Conservation (phyloP, 257 asterid genomes). For the Rehmannia glutinosa region DNA sequence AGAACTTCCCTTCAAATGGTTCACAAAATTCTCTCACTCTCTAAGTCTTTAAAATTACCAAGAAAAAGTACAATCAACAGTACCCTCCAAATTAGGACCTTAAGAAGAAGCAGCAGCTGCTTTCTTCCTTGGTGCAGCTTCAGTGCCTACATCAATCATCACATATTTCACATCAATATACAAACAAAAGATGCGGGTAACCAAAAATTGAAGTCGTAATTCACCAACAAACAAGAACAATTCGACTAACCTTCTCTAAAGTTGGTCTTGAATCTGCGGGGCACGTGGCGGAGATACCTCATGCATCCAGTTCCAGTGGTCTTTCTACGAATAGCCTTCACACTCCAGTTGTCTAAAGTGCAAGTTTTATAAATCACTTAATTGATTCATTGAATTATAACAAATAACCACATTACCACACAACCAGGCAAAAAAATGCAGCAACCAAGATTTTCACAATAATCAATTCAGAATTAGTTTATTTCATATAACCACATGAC, state of each 20-base stretch:
- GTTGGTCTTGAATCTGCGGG: slow-evolving; percentile 73
- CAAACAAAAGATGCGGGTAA: background rate
- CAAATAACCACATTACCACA: background rate
- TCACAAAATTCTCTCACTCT: slow-evolving; percentile 29
- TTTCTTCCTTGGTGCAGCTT: slow-evolving; percentile 97
- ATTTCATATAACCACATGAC: too few species aligned
- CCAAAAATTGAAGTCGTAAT: background rate
- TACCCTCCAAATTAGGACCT: slow-evolving; percentile 20
- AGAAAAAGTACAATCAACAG: slow-evolving; percentile 22
- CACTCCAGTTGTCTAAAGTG: slow-evolving; percentile 64
- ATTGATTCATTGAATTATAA: background rate
- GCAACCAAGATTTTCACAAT: background rate
- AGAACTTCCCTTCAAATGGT: slow-evolving; percentile 12
- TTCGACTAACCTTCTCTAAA: slow-evolving; percentile 58
- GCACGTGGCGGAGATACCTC: slow-evolving; percentile 71
- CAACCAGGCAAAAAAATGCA: background rate
- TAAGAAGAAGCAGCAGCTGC: slow-evolving; percentile 58
- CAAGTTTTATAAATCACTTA: background rate
- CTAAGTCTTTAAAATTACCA: slow-evolving; percentile 19
- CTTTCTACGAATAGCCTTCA: slow-evolving; percentile 69
- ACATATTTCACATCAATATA: background rate
- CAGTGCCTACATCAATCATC: slow-evolving; percentile 41
- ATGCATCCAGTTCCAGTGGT: slow-evolving; percentile 72
- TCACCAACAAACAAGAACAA: background rate
- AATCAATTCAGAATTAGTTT: background rate